A percentile compares a stretch with the other conserved stretches of the same genome.
Conservation (phyloP, 2,329 filamentous ascomycete species). For the Elsinoe australis region DNA sequence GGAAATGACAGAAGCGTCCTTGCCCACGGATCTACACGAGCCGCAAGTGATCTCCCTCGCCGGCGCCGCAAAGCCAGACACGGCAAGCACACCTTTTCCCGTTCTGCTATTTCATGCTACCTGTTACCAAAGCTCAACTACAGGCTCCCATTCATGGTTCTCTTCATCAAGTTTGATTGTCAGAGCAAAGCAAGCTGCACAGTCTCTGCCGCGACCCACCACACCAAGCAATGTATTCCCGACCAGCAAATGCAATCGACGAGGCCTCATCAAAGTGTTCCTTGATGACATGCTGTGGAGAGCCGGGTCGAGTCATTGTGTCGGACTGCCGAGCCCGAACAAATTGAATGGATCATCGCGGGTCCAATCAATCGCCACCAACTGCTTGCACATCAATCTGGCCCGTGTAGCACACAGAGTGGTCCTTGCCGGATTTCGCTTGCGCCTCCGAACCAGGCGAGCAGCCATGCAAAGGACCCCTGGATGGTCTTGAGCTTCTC, state of each 20-base stretch:
- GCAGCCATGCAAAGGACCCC: not conserved
- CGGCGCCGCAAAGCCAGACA: not conserved
- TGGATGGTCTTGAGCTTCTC: constrained; percentile 8
- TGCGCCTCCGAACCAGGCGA: not conserved
- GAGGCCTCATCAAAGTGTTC: no score
- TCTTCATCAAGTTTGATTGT: no score
- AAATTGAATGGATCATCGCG: constrained; percentile 3
- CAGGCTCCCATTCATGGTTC: no score
- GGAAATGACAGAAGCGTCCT: no score
- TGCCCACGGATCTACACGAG: no score
- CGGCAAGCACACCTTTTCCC: not conserved
- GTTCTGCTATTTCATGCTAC: not conserved
- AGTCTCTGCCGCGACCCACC: no score
- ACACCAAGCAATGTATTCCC: no score
- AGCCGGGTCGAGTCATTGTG: not conserved
- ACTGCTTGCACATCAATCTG: no score
- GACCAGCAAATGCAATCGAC: no score
- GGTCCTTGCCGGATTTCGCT: constrained; percentile 2
- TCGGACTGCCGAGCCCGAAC: constrained; percentile 10
- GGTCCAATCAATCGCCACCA: constrained; percentile 7
- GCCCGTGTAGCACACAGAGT: constrained; percentile 5
- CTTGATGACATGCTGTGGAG: not conserved
- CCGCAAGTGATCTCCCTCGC: not conserved
- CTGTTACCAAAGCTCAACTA: not conserved
- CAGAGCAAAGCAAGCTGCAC: no score